phyloP scores from a whole-genome alignment of 306 rosid species.

The Fragaria nilgerrensis region DNA sequence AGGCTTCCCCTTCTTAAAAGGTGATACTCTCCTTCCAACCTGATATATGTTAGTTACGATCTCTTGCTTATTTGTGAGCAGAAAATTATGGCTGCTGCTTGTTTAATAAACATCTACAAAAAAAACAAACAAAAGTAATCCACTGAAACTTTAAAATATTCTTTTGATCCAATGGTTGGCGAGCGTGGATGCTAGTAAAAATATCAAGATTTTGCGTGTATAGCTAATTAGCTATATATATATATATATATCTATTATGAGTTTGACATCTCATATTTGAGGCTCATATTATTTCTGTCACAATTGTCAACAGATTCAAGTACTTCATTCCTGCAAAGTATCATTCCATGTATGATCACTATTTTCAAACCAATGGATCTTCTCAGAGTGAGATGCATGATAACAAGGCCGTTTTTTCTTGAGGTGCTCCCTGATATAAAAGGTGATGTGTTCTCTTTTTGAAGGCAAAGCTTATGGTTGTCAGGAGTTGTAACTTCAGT shows the following conservation, averaged over 20 bases:
- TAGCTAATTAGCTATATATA: not conserved
- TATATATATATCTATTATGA: not conserved
- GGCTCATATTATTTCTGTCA: slow-evolving; percentile 16
- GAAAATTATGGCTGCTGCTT: not conserved
- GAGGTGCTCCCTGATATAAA: not conserved
- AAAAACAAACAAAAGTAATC: not conserved
- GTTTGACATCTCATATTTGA: slow-evolving; percentile 18
- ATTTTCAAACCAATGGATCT: slow-evolving; percentile 38
- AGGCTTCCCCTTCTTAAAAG: slow-evolving; percentile 69
- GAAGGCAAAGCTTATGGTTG: not conserved
- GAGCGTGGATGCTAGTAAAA: not conserved
- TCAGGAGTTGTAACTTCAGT: not conserved
- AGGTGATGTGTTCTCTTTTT: no score
- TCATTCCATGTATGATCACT: slow-evolving; percentile 71
- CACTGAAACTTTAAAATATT: not conserved
- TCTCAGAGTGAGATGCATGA: not conserved
- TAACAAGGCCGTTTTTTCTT: not conserved
- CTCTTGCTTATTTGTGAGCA: not conserved
- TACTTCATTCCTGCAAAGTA: slow-evolving; percentile 76
- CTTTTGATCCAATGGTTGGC: not conserved
- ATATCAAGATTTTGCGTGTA: not conserved
- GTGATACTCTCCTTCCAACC: slow-evolving; percentile 26
- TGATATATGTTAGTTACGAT: not conserved
- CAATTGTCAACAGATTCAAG: slow-evolving; percentile 69
- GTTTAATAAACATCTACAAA: not conserved